phyloP scores from a whole-genome alignment of 805 yeast genomes.

The Saccharomycopsis vini region DNA sequence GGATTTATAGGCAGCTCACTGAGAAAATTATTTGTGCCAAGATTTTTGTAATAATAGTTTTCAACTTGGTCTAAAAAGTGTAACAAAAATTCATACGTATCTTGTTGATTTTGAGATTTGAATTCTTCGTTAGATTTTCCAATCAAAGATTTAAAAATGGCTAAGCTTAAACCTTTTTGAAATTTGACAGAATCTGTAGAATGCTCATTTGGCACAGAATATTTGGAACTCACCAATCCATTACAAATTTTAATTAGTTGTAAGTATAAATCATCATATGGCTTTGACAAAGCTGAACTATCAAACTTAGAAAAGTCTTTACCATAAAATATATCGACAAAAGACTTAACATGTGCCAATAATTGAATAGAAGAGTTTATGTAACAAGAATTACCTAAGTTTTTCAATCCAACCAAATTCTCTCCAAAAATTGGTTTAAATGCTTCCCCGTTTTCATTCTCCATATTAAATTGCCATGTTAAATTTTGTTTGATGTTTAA shows the following conservation, averaged over 20 bases:
- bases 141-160: conserved; percentile 62
- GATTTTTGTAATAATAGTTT: conserved; percentile 27
- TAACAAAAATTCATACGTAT: conserved; percentile 81
- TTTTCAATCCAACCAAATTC: conserved; percentile 75
- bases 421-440: conserved; percentile 63
- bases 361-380: conserved; percentile 73
- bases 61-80: conserved; percentile 61
- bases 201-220: conserved; percentile 45
- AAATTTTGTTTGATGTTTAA: conserved; percentile 87
- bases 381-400: conserved; percentile 91
- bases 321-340: conserved; percentile 32
- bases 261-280: conserved; percentile 56
- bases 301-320: conserved; percentile 21
- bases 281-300: conserved; percentile 32
- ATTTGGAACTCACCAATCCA: conserved; percentile 69
- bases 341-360: conserved; percentile 40
- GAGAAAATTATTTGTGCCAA: too few species aligned
- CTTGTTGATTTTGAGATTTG: conserved; percentile 83
- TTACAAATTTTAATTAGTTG: conserved; percentile 75
- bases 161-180: conserved; percentile 72
- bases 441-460: conserved; percentile 57
- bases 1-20: too few species aligned
- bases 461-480: conserved; percentile 87
- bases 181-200: conserved; percentile 37
- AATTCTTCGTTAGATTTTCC: conserved; percentile 80